Evolutionary conservation across 2,329 filamentous ascomycete species (phyloP).

Genomic region (Talaromyces verruculosus): DNA sequence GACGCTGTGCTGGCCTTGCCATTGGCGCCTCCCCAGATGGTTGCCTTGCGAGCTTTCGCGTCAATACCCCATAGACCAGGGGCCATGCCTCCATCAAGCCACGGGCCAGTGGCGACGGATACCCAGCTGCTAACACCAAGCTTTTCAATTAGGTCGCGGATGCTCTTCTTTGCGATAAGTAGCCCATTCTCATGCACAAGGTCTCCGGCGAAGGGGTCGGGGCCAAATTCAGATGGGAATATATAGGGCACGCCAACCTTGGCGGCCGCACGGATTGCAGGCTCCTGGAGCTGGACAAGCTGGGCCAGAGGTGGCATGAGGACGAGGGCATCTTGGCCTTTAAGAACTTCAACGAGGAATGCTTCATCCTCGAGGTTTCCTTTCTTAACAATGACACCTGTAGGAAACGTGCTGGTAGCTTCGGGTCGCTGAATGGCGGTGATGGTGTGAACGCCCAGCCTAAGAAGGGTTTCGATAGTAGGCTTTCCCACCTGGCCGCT

Average conservation of each 20-base stretch:
- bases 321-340: slow-evolving; percentile 57
- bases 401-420: slow-evolving; percentile 46
- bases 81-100: slow-evolving; percentile 55
- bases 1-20: slow-evolving; percentile 44
- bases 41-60: slow-evolving; percentile 43
- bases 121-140: slow-evolving; percentile 46
- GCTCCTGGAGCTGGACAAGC: slow-evolving; percentile 45
- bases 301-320: slow-evolving; percentile 53
- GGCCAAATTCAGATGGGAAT: slow-evolving; percentile 52
- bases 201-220: slow-evolving; percentile 33
- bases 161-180: slow-evolving; percentile 26
- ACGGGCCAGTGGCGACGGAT: slow-evolving; percentile 48
- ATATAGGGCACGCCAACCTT: slow-evolving; percentile 57
- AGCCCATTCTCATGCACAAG: slow-evolving; percentile 39
- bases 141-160: slow-evolving; percentile 33
- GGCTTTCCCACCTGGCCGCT: neutral
- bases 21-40: slow-evolving; percentile 57
- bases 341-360: slow-evolving; percentile 52
- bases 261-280: slow-evolving; percentile 55
- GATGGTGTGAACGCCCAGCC: slow-evolving; percentile 51
- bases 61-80: slow-evolving; percentile 52
- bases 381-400: slow-evolving; percentile 43
- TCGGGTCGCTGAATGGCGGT: slow-evolving; percentile 52
- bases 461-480: slow-evolving; percentile 37
- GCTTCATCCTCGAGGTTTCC: slow-evolving; percentile 52